Percentiles rank a stretch among this genome's conserved stretches.
phyloP scores from a whole-genome alignment of 2,329 filamentous ascomycete species.

The Didymella sp. region DNA sequence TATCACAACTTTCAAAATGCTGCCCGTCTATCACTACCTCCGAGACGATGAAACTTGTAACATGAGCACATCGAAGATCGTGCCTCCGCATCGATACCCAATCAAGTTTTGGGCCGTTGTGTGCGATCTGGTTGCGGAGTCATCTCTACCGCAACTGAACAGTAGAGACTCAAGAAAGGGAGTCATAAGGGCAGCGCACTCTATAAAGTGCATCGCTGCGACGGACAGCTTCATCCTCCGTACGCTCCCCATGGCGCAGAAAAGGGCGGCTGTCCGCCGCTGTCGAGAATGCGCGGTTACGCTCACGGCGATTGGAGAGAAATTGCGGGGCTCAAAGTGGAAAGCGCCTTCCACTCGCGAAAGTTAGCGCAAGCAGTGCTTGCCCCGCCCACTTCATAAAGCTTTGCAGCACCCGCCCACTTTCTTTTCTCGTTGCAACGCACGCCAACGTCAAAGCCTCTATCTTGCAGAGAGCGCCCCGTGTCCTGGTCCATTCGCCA shows the following conservation, averaged over 20 bases:
- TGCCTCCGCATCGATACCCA: conserved; percentile 15
- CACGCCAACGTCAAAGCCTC: conserved; percentile 33
- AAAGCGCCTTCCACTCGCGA: conserved; percentile 14
- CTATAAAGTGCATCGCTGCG: conserved; percentile 4
- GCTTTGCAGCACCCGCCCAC: conserved; percentile 14
- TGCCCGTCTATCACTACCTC: conserved; percentile 1
- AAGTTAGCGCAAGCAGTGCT: conserved; percentile 5
- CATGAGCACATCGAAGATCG: conserved; percentile 12
- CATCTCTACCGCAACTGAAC: not conserved
- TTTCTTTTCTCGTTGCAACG: conserved; percentile 22
- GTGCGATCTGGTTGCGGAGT: conserved; percentile 2
- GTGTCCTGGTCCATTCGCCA: conserved; percentile 45
- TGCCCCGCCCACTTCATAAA: conserved; percentile 18
- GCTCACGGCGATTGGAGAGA: conserved; percentile 18
- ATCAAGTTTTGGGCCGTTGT: conserved; percentile 17
- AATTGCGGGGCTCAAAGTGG: conserved; percentile 18
- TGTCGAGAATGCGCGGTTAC: conserved; percentile 5
- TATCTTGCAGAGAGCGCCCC: conserved; percentile 33
- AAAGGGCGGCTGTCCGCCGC: conserved; percentile 16
- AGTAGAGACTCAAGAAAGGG: not conserved
- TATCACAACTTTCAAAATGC: not conserved
- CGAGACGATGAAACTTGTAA: not conserved
- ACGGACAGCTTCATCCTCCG: conserved; percentile 15
- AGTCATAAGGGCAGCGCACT: not conserved
- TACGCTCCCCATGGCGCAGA: conserved; percentile 4